Conservation (phyloP, 805 yeast species). For the Lipomyces sp. region DNA sequence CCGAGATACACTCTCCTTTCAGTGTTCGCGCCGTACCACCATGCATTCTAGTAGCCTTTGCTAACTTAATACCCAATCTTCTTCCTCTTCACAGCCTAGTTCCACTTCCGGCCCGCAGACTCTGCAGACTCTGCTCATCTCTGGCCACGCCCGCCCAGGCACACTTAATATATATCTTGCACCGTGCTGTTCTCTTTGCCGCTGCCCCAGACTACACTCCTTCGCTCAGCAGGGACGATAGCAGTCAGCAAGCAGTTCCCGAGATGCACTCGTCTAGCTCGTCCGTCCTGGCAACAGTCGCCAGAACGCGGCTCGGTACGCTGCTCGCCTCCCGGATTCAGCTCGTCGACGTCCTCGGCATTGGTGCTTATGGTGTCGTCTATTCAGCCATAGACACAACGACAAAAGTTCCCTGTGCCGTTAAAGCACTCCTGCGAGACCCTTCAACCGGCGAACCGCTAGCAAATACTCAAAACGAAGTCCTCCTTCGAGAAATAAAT, state of each 20-base stretch:
- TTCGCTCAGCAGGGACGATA: background rate
- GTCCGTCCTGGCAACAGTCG: constrained; percentile 25
- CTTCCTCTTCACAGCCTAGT: no score
- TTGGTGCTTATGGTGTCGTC: constrained; percentile 86
- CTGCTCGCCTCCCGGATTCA: constrained; percentile 36
- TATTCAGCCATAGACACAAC: constrained; percentile 65
- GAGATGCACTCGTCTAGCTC: constrained; percentile 16
- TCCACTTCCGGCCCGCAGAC: no score
- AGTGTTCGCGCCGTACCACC: no score
- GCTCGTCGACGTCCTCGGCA: constrained; percentile 55
- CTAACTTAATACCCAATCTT: no score
- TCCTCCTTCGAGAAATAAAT: constrained; percentile 58
- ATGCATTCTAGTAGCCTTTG: no score
- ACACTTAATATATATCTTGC: background rate
- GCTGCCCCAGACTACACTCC: background rate
- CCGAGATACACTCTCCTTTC: no score
- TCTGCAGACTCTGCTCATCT: no score
- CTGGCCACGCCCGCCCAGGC: no score
- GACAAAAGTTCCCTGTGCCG: constrained; percentile 62
- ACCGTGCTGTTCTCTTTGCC: background rate
- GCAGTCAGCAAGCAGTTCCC: background rate
- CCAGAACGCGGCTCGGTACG: constrained; percentile 37
- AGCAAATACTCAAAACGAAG: constrained; percentile 23
- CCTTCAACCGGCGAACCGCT: constrained; percentile 21
- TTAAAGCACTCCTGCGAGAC: constrained; percentile 66